Base-by-base conservation (phyloP, 805 yeast species). In the Kuraishia piskuri region DNA sequence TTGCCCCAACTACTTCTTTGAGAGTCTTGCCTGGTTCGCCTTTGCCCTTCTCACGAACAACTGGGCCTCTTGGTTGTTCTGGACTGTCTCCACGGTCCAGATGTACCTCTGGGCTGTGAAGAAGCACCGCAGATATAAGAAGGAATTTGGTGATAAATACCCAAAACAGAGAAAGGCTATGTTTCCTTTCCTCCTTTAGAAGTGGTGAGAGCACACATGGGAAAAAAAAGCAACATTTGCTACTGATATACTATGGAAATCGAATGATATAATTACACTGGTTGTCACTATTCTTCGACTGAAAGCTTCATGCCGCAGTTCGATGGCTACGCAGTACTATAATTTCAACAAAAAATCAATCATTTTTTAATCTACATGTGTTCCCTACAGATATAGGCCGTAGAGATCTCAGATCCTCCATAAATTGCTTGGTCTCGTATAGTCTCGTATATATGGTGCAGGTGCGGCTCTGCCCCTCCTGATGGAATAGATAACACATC, bases 1-100 rank as follows among this genome's bases (percentile, higher is more conserved):
- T n/a, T 87, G 90, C 68, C 99, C 99, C 59, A 94, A 94, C 73
- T 94, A 94, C 69, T 86, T 90, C 60, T 92, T 90, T 67, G 99
- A 94, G 75, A 72, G 80, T 48, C 69, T 86, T 59, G 75, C 84
- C 1, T 94, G 97, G 96, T 64, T 85, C 1, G 68, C 77, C 24
- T 82, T 84, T 62, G 80, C 92, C 21, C 55, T 90, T 24, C 73
- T 90, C 64, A 84, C 82, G 60, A 85, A 90, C 57, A 90, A 90
- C 71, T 76, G 92, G 79, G 77, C 90, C 37, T 79, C 92, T 31
- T 76, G 83, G 64, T 62, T 88, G 22, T 94, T 94, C 72, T 72
- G 83, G 51, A 60, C 74, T 20, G 88, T 89, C 50, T 85, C 94
- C 50, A 73, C 87, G 14, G 77, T 68, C 46, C 97, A 94, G 67